Evolutionary conservation across 108 stramenopile genomes (phyloP), one percentile per base, ranked within the genome.

Genomic region (Heterococcus sp.): DNA sequence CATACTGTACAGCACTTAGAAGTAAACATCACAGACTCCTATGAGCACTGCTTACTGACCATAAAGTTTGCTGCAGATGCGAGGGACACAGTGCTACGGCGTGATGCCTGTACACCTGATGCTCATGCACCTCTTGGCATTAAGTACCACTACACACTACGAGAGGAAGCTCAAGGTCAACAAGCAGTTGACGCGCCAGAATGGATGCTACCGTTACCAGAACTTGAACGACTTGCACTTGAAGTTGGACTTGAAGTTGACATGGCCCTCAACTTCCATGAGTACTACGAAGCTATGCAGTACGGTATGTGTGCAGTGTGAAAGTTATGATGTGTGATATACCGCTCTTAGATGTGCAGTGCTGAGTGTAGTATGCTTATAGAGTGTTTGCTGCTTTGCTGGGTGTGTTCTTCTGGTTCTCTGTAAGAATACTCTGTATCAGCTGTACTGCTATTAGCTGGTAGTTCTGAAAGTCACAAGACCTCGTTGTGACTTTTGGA

Each of bases 181-280:
- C 67, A 75, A 14, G 83, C 83, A 35, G 83, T 69, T 65, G 83
- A 84, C 35, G 74, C 75, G 39, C 83, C 83, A 3, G 83, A 84
- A 29, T 84, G 83, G 83, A 84, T 84, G 83, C 36, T 84, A 0
- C 83, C 83, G 4, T 30, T 84, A 29, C 69, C 66, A 4, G 75
- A 64, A 4, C 26, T 84, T 36, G 66, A 70, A 72, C 64, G 65
- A 27, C 69, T 65, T 29, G 79, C 83, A 2, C 37, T 32, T n/a
- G 75, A 84, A 36, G 69, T 66, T 37, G 75, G 75, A 0, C 70
- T 84, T 27, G 69, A 76, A 30, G 26, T 84, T 38, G 74, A 75
- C 37, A 40, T 64, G 40, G 83, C 83, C 36, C 74, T 75, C 4
- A 84, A 84, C 38, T 84, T 84, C 39, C 83, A 84, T 39, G 74